Base-by-base conservation (phyloP, 2,329 filamentous ascomycete species). In the Fusarium tupiense region DNA sequence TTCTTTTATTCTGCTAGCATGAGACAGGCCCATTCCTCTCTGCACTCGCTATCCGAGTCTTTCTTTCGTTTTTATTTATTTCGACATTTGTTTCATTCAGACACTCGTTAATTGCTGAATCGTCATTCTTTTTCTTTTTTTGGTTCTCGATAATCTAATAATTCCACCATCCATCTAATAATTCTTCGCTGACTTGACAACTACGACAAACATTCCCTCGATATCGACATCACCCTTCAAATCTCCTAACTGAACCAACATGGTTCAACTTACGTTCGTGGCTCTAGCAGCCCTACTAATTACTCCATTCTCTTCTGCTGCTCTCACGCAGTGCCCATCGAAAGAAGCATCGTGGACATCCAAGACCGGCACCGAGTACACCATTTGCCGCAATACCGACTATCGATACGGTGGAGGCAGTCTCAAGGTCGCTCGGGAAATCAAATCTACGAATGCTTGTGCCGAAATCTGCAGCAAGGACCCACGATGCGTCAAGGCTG, bases 401-500 rank as follows among this genome's bases (percentile, higher is more conserved):
- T 74, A 74, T 19, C 62, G 50, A 49, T 60, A 73, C 11, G 71
- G 71, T 16, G 71, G 71, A 29, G 24, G 19, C 4, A 61, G 56
- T 20, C 67, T 74, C 31, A 56, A 74, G 35, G 50, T 73, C 5
- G 46, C 52, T 20, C 37, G 47, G 13, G n/a, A 61, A 22, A 67
- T 74, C 5, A 22, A 40, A 19, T 61, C 68, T 35, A 74, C 71
- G 10, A 64, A 54, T 22, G 67, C 62, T 2, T 74, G 71, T 53
- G 71, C 71, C 9, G 40, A 67, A 29, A 71, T 74, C 29, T 74
- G 71, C 67, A 74, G 61, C 71, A 53, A 74, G 54, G 71, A 74
- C 29, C 71, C 67, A 1, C 60, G 67, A 58, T 70, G 67, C 16
- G 66, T 70, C 41, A 74, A 74, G 41, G 72, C 72, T 8, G 72